These are phyloP conservation scores for Epichloe bromicola DNA, from an alignment of 2,329 filamentous ascomycete species.

Conservation along the genomic window DNA sequence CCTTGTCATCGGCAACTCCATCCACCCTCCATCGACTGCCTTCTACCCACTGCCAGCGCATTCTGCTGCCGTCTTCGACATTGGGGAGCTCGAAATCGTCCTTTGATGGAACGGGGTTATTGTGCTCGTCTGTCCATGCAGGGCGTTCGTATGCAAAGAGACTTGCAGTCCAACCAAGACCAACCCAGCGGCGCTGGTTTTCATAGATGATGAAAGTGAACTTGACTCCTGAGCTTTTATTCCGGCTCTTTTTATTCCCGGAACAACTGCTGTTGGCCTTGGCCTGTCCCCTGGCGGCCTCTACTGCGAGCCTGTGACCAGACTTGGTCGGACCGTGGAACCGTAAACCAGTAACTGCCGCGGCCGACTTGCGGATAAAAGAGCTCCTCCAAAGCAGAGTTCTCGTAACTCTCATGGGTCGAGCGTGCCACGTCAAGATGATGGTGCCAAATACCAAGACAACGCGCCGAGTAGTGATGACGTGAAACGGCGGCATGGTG, in stretches of 20 bases:
- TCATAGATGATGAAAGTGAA: conserved; percentile 97
- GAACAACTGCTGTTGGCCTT: conserved; percentile 13
- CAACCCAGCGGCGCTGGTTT: conserved; percentile 91
- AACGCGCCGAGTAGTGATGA: conserved; percentile 78
- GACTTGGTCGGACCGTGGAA: conserved; percentile 42
- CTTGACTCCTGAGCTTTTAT: conserved; percentile 63
- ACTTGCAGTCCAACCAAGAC: conserved; percentile 86
- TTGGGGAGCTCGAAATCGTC: conserved; percentile 54
- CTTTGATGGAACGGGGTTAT: conserved; percentile 64
- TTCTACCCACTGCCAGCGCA: conserved; percentile 66
- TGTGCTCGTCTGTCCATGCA: conserved; percentile 92
- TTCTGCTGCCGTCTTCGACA: conserved; percentile 44
- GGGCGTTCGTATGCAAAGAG: conserved; percentile 82
- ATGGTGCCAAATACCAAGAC: conserved; percentile 78
- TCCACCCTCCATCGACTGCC: conserved; percentile 80
- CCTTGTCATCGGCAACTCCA: conserved; percentile 43
- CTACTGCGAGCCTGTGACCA: conserved; percentile 14
- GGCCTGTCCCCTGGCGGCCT: conserved; percentile 11
- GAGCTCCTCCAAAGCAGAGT: conserved; percentile 84
- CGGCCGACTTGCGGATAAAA: conserved; percentile 54
- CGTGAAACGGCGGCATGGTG: conserved; percentile 66
- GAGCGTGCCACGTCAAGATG: conserved; percentile 81
- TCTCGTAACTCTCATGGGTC: conserved; percentile 70
- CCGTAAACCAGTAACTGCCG: conserved; percentile 66
- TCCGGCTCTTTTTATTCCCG: conserved; percentile 20